Conservation (phyloP, 1,284 basidiomycete genomes). For the Nidula niveotomentosa region DNA sequence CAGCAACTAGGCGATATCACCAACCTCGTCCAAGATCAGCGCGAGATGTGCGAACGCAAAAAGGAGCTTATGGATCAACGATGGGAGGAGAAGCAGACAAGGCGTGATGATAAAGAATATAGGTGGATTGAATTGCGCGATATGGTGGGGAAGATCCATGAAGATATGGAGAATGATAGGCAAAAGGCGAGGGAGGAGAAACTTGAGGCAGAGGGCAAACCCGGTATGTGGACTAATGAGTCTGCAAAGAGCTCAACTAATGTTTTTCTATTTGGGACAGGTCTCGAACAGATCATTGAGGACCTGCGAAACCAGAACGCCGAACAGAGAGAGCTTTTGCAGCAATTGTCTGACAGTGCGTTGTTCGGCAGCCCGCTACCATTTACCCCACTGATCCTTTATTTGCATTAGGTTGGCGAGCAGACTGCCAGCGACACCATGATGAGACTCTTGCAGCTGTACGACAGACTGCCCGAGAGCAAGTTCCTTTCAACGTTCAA, state of each 20-base stretch:
- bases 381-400: slow-evolving; percentile 1
- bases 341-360: slow-evolving; percentile 54
- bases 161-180: slow-evolving; percentile 50
- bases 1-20: slow-evolving; percentile 67
- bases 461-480: slow-evolving; percentile 62
- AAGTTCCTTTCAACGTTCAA: slow-evolving; percentile 77
- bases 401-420: slow-evolving; percentile 50
- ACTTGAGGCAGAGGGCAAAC: slow-evolving; percentile 42
- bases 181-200: slow-evolving; percentile 49
- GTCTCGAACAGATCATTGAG: slow-evolving; percentile 50
- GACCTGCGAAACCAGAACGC: slow-evolving; percentile 50
- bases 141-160: slow-evolving; percentile 55
- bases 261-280: slow-evolving; percentile 22
- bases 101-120: slow-evolving; percentile 54
- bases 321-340: slow-evolving; percentile 50
- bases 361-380: slow-evolving; percentile 3
- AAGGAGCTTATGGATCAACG: slow-evolving; percentile 53
- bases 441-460: slow-evolving; percentile 63
- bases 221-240: slow-evolving; percentile 31
- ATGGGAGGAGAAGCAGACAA: slow-evolving; percentile 54
- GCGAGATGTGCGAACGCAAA: slow-evolving; percentile 55
- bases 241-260: too few species aligned
- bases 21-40: slow-evolving; percentile 63
- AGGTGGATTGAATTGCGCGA: slow-evolving; percentile 52
- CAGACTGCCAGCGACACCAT: slow-evolving; percentile 60